Percentiles rank a stretch among this genome's conserved stretches.
phyloP scores from a whole-genome alignment of 2,329 filamentous ascomycete genomes.

The Incumbomyces delicatus region DNA sequence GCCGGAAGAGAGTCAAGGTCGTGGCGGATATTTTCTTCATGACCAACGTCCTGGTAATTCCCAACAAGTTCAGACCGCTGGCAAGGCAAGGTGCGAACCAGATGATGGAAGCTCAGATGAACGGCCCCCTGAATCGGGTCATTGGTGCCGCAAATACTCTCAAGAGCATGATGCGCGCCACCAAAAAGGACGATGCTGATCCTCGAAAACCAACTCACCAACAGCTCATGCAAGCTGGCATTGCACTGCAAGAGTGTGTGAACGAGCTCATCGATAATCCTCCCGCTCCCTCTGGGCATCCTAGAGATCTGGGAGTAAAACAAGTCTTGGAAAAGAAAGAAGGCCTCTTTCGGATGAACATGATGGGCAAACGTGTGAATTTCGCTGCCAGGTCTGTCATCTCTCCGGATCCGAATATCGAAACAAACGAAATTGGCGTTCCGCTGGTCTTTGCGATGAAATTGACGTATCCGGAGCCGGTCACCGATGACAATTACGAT shows the following conservation, averaged over 20 bases:
- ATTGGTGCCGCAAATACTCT: slow-evolving; percentile 67
- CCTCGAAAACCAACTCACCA: slow-evolving; percentile 56
- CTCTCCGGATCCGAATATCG: slow-evolving; percentile 94
- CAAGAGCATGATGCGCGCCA: slow-evolving; percentile 46
- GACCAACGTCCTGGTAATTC: slow-evolving; percentile 74
- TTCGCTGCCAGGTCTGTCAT: slow-evolving; percentile 96
- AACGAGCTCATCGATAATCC: slow-evolving; percentile 89
- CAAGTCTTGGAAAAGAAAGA: slow-evolving; percentile 98
- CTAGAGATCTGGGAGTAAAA: slow-evolving; percentile 89
- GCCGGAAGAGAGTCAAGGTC: slow-evolving; percentile 49
- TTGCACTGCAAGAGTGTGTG: slow-evolving; percentile 75
- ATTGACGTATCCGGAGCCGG: slow-evolving; percentile 91
- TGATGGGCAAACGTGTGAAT: slow-evolving; percentile 99
- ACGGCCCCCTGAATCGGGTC: slow-evolving; percentile 77
- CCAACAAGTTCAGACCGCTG: slow-evolving; percentile 83
- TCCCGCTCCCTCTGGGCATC: slow-evolving; percentile 67
- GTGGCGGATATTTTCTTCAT: slow-evolving; percentile 91
- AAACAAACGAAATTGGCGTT: slow-evolving; percentile 97
- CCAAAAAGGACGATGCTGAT: slow-evolving; percentile 32
- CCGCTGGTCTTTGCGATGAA: slow-evolving; percentile 96
- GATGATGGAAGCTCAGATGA: slow-evolving; percentile 81
- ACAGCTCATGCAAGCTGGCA: slow-evolving; percentile 65
- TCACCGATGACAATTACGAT: slow-evolving; percentile 93
- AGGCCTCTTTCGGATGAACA: slow-evolving; percentile 94
- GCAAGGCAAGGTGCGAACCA: slow-evolving; percentile 69